Evolutionary conservation across 2,329 filamentous ascomycete genomes (phyloP), one percentile per base, ranked within the genome.

Genomic region (Cladosporium sp.): DNA sequence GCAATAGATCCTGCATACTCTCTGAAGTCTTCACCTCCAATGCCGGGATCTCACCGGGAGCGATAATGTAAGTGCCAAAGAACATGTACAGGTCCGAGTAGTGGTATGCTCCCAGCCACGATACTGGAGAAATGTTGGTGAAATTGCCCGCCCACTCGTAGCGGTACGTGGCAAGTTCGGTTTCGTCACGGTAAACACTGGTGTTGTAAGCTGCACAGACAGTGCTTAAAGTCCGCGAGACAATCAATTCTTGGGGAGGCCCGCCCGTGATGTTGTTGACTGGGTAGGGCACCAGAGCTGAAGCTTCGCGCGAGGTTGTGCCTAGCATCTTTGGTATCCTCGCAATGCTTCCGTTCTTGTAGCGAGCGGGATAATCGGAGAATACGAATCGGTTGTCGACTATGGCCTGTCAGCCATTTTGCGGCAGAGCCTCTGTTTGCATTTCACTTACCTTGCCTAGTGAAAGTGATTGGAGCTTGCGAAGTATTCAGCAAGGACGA

Each of bases 251-350:
- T 36, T 50, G 17, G 17, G 47, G 37, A 24, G 47, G 47, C 6
- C 47, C 47, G 9, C 24, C 34, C 4, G 50, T 52, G 24, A 35
- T 36, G 32, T 61, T 58, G 48, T 56, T 54, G 34, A 51, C 25
- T 6, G 57, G 65, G 60, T 71, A 75, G 0, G 70, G 62, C 2
- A 56, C 60, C 28, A 74, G 70, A 9, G 66, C 60, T 4, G 48
- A 61, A 37, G 68, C 71, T 63, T 75, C 73, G 35, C 72, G 65
- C 2, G 63, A 57, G 7, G 66, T 69, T 4, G 66, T 75, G 13
- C 75, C 77, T 4, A 74, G 62, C 0, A 81, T 59, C 0, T 77
- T 67, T 0, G 79, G 78, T 17, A 68, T 60, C 19, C 68, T 73
- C n/a, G 71, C 72, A 60, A 78, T 79, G 19, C 61, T 58, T 6